Conservation (phyloP, 345 rosid genomes). For the Populus deltoides region DNA sequence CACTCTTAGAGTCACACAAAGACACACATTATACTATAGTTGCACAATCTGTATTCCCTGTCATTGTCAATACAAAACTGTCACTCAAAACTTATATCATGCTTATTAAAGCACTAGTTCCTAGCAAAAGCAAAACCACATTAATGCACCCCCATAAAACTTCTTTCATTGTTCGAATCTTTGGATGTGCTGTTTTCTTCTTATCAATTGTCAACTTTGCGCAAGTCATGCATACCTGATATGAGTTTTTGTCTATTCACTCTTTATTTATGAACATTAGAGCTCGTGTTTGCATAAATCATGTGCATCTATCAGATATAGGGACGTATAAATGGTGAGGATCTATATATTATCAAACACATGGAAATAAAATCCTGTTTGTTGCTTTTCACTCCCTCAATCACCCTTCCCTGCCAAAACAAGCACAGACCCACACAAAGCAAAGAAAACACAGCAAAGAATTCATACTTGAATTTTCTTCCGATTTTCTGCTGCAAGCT, state of each 20-base stretch:
- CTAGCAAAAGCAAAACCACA: too few relatives aligned
- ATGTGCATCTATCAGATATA: background rate
- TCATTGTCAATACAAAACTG: too few relatives aligned
- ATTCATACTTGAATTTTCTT: constrained; percentile 82
- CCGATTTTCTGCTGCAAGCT: constrained; percentile 84
- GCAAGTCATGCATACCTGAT: background rate
- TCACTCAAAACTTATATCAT: too few relatives aligned
- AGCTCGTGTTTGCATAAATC: background rate
- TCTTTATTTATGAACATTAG: background rate
- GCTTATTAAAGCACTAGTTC: too few relatives aligned
- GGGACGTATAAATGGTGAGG: background rate
- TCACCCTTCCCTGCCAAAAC: background rate
- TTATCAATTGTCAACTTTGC: too few relatives aligned
- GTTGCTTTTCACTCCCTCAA: too few relatives aligned
- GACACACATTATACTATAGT: background rate
- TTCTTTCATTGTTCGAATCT: too few relatives aligned
- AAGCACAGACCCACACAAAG: background rate
- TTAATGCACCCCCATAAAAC: background rate
- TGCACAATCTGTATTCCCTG: too few relatives aligned
- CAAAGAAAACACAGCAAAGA: constrained; percentile 2
- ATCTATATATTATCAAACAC: background rate
- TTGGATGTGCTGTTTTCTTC: too few relatives aligned
- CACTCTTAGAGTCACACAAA: background rate
- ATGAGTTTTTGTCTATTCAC: background rate
- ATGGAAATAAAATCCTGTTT: too few relatives aligned